phyloP scores from a whole-genome alignment of 805 yeast species.

The Saturnispora gosingensis region DNA sequence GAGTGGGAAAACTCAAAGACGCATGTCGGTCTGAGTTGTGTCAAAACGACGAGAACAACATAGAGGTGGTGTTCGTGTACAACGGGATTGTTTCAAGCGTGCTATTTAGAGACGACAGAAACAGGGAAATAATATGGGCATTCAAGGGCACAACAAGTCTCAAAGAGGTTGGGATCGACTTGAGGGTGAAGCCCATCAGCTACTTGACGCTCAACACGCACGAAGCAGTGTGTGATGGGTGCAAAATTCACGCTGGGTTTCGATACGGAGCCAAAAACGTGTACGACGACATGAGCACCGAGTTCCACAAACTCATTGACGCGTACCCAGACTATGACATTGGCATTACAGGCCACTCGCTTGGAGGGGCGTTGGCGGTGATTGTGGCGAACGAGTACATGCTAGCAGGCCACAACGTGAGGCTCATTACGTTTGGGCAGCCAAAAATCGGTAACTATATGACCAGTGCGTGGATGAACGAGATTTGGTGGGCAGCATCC shows the following conservation, averaged over 20 bases:
- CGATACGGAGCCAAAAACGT: conserved; percentile 36
- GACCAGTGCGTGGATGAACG: conserved; percentile 45
- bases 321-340: conserved; percentile 40
- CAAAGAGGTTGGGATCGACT: conserved; percentile 56
- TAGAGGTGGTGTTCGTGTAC: conserved; percentile 17
- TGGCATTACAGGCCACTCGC: conserved; percentile 61
- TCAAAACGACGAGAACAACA: not conserved
- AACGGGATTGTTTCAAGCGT: conserved; percentile 47
- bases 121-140: conserved; percentile 36
- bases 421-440: conserved; percentile 51
- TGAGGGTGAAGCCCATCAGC: conserved; percentile 42
- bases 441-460: conserved; percentile 54
- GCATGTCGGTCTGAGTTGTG: conserved; percentile 1
- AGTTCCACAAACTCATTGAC: conserved; percentile 27
- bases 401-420: conserved; percentile 43
- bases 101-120: conserved; percentile 39
- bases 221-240: conserved; percentile 34
- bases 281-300: conserved; percentile 29
- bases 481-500: conserved; percentile 26
- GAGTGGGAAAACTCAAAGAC: not conserved
- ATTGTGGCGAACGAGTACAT: conserved; percentile 55
- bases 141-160: conserved; percentile 58
- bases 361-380: conserved; percentile 56
- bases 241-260: conserved; percentile 61
- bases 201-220: conserved; percentile 13